Base-by-base conservation (phyloP, 371 early-diverging fungal genomes). In the Massospora cicadina region DNA sequence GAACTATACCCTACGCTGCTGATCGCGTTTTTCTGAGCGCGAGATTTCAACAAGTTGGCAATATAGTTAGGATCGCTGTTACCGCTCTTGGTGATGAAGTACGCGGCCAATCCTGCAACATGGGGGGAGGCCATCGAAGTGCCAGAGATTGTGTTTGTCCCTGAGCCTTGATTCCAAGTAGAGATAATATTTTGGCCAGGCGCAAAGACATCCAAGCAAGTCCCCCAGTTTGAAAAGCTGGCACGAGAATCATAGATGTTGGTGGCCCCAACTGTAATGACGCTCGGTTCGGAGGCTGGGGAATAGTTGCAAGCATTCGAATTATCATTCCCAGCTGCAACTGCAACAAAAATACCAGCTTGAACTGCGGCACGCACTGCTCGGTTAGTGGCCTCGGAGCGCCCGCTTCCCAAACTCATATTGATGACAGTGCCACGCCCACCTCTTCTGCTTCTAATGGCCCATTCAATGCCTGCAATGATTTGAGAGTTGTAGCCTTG, bases 201-300 rank as follows among this genome's bases (percentile, higher is more conserved):
- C 7, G 82, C 83, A 60, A 77, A 81, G 10, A 82, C 66, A 65
- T 82, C 72, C 25, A 89, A 84, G 67, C 92, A 93, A 12, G 60
- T 60, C 1, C 94, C 94, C 58, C 67, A 75, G 72, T 90, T 91
- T 33, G 81, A 83, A 67, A 88, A 93, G 23, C 68, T 58, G 0
- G 91, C 85, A 43, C 80, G 65, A 7, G 68, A 71, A 67, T 90
- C 87, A 10, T 69, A 66, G 26, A 65, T 63, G 62, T 77, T 80
- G 60, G 79, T 76, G 2, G 87, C 85, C 2, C 86, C 88, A 17
- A 84, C 84, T 0, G 85, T 82, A 33, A 87, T 72, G 10, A 77
- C 81, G 0, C 67, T 61, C 17, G 69, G 64, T 1, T 81, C 68
- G 17, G 80, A 80, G 23, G 80, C 78, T 13, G 89, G 89, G 1